A percentile compares a stretch with the other conserved stretches of the same genome.
Evolutionary conservation across 2,329 filamentous ascomycete genomes (phyloP).

Genomic region (Trichoderma hamatum): DNA sequence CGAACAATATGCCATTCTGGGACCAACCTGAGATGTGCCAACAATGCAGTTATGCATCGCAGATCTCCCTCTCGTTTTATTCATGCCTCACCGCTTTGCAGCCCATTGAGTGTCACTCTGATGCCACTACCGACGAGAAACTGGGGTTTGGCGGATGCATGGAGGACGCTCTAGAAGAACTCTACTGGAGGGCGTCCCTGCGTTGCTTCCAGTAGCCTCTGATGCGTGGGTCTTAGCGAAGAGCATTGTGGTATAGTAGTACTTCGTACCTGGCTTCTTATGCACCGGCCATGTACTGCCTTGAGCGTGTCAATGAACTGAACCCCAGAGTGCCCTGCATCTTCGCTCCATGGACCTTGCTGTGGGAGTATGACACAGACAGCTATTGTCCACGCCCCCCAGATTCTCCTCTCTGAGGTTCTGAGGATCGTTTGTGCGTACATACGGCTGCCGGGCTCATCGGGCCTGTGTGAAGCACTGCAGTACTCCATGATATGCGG

Average conservation of each 20-base stretch:
- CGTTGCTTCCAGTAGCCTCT: neutral
- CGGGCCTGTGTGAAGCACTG: neutral
- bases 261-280: neutral
- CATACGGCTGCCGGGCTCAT: neutral
- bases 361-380: neutral
- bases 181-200: neutral
- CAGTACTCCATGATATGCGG: conserved; percentile 4
- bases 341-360: conserved; percentile 6
- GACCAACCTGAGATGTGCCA: conserved; percentile 14
- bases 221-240: neutral
- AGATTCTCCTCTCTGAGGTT: neutral
- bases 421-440: neutral
- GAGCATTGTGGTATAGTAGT: neutral
- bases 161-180: conserved; percentile 10
- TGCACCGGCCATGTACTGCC: conserved; percentile 18
- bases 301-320: conserved; percentile 7
- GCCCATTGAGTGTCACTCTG: neutral
- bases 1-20: neutral
- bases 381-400: neutral
- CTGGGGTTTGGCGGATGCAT: neutral
- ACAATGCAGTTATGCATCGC: conserved; percentile 19
- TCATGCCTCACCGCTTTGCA: conserved; percentile 10
- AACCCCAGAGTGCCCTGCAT: conserved; percentile 16
- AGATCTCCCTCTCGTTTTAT: conserved; percentile 8
- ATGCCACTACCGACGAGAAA: neutral